These are phyloP conservation scores for Pseudomonodictys pantanalensis DNA, from an alignment of 495 filamentous ascomycete species.

Conservation along the genomic window DNA sequence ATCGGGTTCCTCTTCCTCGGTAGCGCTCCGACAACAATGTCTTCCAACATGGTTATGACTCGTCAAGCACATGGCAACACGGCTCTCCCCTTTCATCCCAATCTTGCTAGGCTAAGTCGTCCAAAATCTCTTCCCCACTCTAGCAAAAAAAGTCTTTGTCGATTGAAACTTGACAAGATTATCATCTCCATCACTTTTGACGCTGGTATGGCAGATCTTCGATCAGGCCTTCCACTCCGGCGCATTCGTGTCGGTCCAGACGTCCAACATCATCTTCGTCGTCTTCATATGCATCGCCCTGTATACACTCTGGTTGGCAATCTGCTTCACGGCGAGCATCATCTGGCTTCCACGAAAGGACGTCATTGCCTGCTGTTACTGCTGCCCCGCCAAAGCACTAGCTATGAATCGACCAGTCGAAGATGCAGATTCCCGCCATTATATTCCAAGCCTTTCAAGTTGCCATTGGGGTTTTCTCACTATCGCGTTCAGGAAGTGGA, in stretches of 20 bases:
- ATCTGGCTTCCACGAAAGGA: conserved; percentile 44
- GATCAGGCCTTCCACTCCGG: conserved; percentile 44
- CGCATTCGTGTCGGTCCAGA: conserved; percentile 39
- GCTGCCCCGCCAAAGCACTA: conserved; percentile 45
- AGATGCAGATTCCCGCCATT: conserved; percentile 43
- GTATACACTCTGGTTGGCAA: conserved; percentile 39
- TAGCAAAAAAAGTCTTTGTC: conserved; percentile 39
- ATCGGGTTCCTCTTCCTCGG: conserved; percentile 45
- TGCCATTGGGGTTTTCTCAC: conserved; percentile 36
- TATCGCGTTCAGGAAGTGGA: conserved; percentile 38
- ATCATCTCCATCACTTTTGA: conserved; percentile 38
- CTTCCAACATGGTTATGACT: too few species aligned
- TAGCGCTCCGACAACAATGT: conserved; percentile 44
- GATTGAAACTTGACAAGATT: conserved; percentile 43
- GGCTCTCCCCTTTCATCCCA: conserved; percentile 46
- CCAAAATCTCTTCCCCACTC: conserved; percentile 35
- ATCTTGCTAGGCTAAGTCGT: conserved; percentile 42
- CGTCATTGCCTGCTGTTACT: conserved; percentile 43
- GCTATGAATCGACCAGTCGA: conserved; percentile 40
- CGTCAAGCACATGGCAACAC: too few species aligned
- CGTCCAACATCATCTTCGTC: conserved; percentile 43
- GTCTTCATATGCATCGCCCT: conserved; percentile 44
- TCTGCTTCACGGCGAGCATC: conserved; percentile 36
- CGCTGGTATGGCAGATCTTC: conserved; percentile 46
- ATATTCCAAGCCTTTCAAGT: conserved; percentile 44